phyloP scores from a whole-genome alignment of 1,139 yeast species.

The Kluyveromyces marxianus region DNA sequence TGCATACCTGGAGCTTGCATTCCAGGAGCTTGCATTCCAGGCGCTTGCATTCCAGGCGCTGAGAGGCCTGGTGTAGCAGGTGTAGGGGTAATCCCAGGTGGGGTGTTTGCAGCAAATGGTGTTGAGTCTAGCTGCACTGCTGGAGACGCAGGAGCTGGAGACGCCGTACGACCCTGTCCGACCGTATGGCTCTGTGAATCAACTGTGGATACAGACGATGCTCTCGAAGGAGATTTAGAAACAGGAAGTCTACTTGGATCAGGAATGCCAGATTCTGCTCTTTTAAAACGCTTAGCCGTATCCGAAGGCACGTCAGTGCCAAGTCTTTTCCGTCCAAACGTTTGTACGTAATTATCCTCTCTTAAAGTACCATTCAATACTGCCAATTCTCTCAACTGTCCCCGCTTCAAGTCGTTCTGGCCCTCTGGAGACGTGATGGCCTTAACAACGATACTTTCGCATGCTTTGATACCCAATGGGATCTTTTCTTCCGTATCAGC shows the following conservation, averaged over 20 bases:
- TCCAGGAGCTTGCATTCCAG: not conserved
- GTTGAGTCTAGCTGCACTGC: no score
- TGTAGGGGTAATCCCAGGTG: not conserved
- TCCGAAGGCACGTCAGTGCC: not conserved
- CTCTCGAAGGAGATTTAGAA: not conserved
- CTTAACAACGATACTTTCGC: constrained; percentile 70
- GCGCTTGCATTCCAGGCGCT: not conserved
- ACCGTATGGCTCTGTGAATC: no score
- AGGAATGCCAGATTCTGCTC: not conserved
- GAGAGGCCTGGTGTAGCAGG: not conserved
- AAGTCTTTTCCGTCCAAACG: constrained; percentile 4
- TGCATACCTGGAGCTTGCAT: no score
- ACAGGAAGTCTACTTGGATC: not conserved
- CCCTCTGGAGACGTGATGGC: constrained; percentile 89
- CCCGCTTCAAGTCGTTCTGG: constrained; percentile 83
- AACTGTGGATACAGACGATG: no score
- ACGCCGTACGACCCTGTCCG: no score
- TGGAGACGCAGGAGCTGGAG: no score
- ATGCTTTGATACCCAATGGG: constrained; percentile 64
- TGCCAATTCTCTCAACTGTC: constrained; percentile 87
- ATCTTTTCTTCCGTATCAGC: constrained; percentile 78
- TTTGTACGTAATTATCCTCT: constrained; percentile 45
- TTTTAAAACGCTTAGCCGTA: not conserved
- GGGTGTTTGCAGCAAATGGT: no score
- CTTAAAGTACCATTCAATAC: constrained; percentile 89